These are phyloP conservation scores for Yamadazyma nakazawae DNA, from an alignment of 805 yeast genomes.

Conservation along the genomic window DNA sequence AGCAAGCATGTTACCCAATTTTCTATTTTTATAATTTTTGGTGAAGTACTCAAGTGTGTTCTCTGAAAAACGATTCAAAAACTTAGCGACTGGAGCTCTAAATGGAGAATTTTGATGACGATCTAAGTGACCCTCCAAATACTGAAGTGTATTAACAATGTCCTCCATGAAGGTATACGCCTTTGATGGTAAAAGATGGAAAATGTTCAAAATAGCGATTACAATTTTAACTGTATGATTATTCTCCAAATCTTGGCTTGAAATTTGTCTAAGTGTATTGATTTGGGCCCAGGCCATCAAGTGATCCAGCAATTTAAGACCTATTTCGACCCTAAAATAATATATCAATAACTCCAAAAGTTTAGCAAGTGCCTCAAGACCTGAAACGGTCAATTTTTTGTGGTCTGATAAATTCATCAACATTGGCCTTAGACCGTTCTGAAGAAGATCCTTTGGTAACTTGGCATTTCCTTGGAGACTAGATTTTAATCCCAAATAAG, in stretches of 20 bases:
- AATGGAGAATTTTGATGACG: constrained; percentile 87
- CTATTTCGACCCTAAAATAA: constrained; percentile 95
- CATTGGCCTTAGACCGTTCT: constrained; percentile 93
- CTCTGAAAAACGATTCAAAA: constrained; percentile 74
- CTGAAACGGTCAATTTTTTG: constrained; percentile 82
- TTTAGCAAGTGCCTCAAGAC: constrained; percentile 87
- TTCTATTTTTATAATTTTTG: constrained; percentile 60
- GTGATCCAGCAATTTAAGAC: constrained; percentile 88
- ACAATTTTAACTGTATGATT: constrained; percentile 84
- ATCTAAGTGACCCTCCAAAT: constrained; percentile 77
- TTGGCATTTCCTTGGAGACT: constrained; percentile 84
- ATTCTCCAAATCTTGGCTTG: constrained; percentile 75
- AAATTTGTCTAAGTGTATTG: constrained; percentile 64
- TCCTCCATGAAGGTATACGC: constrained; percentile 92
- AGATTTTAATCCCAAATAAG: constrained; percentile 80
- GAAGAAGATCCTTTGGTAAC: constrained; percentile 91
- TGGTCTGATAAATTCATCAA: constrained; percentile 92
- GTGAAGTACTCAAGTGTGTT: constrained; percentile 71
- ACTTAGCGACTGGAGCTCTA: constrained; percentile 85
- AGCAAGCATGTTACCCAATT: constrained; percentile 63
- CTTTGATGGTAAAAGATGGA: constrained; percentile 86
- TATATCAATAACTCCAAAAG: constrained; percentile 82
- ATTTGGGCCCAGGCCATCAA: constrained; percentile 95
- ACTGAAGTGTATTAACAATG: constrained; percentile 68
- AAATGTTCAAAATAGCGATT: constrained; percentile 84